A percentile compares a stretch with the other conserved stretches of the same genome.
These are phyloP conservation scores for Kluyveromyces aestuarii DNA, from an alignment of 805 yeast genomes.

Conservation along the genomic window DNA sequence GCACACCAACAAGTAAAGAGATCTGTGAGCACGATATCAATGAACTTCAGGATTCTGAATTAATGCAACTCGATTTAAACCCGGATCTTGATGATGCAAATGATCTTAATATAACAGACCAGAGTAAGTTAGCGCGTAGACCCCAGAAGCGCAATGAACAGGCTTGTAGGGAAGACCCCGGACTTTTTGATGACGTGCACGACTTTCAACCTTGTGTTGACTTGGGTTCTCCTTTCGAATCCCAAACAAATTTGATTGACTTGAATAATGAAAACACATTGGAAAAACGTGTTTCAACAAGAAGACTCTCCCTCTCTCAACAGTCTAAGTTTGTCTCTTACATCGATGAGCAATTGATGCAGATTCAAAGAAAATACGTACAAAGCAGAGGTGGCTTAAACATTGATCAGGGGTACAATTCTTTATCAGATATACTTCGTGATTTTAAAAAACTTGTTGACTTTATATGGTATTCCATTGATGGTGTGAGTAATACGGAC, in stretches of 20 bases:
- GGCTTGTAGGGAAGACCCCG: conserved; percentile 4
- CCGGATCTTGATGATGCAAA: conserved; percentile 2
- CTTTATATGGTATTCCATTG: conserved; percentile 56
- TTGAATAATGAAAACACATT: background rate
- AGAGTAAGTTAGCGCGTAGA: background rate
- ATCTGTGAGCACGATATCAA: background rate
- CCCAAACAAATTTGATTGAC: conserved; percentile 9
- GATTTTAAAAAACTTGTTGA: conserved; percentile 43
- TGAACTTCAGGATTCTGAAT: background rate
- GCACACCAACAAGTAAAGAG: background rate
- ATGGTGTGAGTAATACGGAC: conserved; percentile 25
- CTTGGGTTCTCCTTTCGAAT: conserved; percentile 24
- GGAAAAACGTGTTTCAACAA: conserved; percentile 4
- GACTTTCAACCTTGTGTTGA: conserved; percentile 25
- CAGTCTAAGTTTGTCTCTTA: conserved; percentile 47
- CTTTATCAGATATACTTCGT: conserved; percentile 28
- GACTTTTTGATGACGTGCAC: conserved; percentile 19
- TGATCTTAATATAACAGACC: background rate
- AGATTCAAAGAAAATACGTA: conserved; percentile 45
- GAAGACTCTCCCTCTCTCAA: conserved; percentile 37
- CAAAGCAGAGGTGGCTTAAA: conserved; percentile 32
- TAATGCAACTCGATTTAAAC: conserved; percentile 1
- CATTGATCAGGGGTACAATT: conserved; percentile 23
- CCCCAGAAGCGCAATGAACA: background rate
- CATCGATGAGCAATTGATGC: conserved; percentile 44